Percentiles rank a stretch among this genome's conserved stretches.
phyloP scores from a whole-genome alignment of 139 green algal species.

The Pseudopediastrum boryanum region DNA sequence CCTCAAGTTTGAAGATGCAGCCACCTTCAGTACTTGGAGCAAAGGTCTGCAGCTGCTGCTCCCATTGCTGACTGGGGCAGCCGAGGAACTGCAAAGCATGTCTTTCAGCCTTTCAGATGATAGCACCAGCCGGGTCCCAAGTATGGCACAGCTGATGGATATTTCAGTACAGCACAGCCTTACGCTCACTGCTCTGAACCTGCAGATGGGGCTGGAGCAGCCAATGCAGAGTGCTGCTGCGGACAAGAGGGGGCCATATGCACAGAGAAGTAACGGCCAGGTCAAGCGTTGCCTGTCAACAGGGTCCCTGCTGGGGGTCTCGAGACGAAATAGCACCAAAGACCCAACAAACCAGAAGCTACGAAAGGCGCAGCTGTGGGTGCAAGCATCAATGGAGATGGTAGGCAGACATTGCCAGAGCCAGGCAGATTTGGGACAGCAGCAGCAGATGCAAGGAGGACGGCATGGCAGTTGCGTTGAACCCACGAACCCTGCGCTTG shows the following conservation, averaged over 20 bases:
- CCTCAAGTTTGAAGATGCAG: slow-evolving; percentile 2
- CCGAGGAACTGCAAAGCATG: neutral
- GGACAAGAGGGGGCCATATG: no score
- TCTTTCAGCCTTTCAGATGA: neutral
- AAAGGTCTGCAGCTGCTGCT: slow-evolving; percentile 27
- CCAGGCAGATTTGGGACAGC: neutral
- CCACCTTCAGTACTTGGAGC: neutral
- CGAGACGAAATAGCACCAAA: neutral
- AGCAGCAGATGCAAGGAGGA: no score
- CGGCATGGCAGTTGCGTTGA: no score
- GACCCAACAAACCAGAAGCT: slow-evolving; percentile 11
- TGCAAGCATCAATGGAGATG: no score
- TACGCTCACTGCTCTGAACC: slow-evolving; percentile 2
- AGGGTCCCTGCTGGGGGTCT: no score
- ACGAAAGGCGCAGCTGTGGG: no score
- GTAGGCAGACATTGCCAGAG: neutral
- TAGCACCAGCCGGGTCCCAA: neutral
- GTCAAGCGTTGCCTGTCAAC: no score
- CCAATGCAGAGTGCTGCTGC: neutral
- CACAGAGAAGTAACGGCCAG: no score
- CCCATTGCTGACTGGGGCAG: slow-evolving; percentile 16
- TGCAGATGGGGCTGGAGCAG: slow-evolving; percentile 3
- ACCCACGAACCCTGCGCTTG: no score
- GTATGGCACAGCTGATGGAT: no score
- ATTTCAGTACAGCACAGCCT: slow-evolving; percentile 25